Conservation (phyloP, 495 filamentous ascomycete genomes). For the Thermothielavioides terrestris region DNA sequence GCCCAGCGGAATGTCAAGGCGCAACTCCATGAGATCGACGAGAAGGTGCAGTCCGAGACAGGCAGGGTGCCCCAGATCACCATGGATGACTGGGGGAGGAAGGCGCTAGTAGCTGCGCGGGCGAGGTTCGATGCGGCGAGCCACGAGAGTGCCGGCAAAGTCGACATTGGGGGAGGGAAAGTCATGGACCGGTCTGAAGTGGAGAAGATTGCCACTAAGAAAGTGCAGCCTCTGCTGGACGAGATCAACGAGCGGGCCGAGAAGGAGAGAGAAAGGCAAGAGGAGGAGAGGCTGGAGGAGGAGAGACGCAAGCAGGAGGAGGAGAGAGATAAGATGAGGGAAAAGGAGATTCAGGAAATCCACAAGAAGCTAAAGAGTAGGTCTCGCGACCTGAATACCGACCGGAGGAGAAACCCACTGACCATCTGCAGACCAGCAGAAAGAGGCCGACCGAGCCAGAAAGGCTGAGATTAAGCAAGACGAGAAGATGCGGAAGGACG, state of each 20-base stretch:
- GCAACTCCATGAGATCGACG: constrained; percentile 68
- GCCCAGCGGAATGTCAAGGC: constrained; percentile 80
- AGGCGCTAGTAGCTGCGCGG: constrained; percentile 57
- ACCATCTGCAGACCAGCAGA: constrained; percentile 37
- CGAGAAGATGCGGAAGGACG: constrained; percentile 41
- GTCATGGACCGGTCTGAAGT: constrained; percentile 73
- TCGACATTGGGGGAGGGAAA: constrained; percentile 74
- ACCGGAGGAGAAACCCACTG: no score
- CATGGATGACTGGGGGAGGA: constrained; percentile 69
- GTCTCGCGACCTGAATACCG: neutral
- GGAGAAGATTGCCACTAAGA: constrained; percentile 66
- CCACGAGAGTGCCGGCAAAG: constrained; percentile 46
- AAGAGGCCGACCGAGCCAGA: constrained; percentile 38
- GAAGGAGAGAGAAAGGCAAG: constrained; percentile 51
- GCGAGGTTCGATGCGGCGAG: constrained; percentile 48
- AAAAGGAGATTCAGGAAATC: constrained; percentile 38
- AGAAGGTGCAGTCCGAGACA: constrained; percentile 64
- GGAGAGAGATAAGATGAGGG: constrained; percentile 34
- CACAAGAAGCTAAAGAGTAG: constrained; percentile 37
- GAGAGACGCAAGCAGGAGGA: constrained; percentile 39
- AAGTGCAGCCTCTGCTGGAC: constrained; percentile 84
- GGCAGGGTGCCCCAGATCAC: constrained; percentile 64
- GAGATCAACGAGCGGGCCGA: constrained; percentile 76
- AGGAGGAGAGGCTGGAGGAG: constrained; percentile 41
- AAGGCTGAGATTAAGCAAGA: constrained; percentile 45